Evolutionary conservation across 352 stramenopile genomes (phyloP), one percentile per base, ranked within the genome.

Genomic region (Phytophthora niederhauseri): DNA sequence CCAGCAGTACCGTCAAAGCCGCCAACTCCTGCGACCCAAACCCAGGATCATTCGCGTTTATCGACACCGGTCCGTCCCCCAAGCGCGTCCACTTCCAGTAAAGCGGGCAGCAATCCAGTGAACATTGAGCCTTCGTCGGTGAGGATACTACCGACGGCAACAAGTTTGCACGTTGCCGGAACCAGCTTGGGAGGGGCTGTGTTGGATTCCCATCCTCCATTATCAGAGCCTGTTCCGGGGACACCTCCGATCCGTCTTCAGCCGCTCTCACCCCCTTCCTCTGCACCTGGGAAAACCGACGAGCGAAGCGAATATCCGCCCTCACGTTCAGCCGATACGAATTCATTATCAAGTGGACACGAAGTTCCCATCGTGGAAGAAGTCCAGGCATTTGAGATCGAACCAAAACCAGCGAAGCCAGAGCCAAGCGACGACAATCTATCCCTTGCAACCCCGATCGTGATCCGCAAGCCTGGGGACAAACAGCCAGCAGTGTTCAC

Each of bases 401-500:
- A 62, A 17, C n/a, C 19, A 36, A 57, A 36, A 24, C 63, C 30
- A 45, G 49, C 34, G 7, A 72, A 48, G 36, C 36, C 31, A 31
- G 46, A 31, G 31, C 7, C 41, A 15, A 55, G 70, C 9, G 64
- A 78, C 38, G 75, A 69, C 15, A 64, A 51, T 20, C 28, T 31
- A 7, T 31, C 28, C 28, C 54, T 74, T 24, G 72, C 75, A 7
- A 68, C 61, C 2, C 61, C 79, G 15, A 78, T 91, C 28, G 71
- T 85, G 14, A 63, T 90, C n/a, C 73, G 70, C 2, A 76, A 74
- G 31, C 60, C 52, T 7, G 43, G 51, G n/a, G 62, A 61, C 38
- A 67, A 58, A 14, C 67, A 72, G 26, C 65, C 73, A 2, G 65
- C 80, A 38, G 80, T 84, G 8, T 83, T 92, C 51, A 74, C 72